A percentile compares a stretch with the other conserved stretches of the same genome.
Evolutionary conservation across 2,329 filamentous ascomycete genomes (phyloP).

Genomic region (Chaetothyriales sp.): DNA sequence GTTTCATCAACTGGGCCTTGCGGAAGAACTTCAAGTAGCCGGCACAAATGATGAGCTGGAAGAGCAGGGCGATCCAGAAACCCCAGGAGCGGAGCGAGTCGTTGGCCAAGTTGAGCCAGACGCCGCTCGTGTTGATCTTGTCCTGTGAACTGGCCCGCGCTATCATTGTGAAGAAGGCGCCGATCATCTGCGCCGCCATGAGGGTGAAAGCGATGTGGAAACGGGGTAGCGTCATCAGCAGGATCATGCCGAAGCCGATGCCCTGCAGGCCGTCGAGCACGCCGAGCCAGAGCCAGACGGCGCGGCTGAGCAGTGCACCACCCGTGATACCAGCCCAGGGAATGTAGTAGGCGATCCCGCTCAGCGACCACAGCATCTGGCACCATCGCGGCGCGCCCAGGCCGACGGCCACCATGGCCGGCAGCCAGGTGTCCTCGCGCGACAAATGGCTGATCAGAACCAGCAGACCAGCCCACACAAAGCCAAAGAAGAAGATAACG

Average conservation of each 20-base stretch:
- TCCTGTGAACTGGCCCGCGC: slow-evolving; percentile 41
- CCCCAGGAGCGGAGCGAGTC: slow-evolving; percentile 25
- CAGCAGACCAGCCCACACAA: slow-evolving; percentile 33
- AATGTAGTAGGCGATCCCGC: slow-evolving; percentile 39
- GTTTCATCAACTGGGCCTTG: slow-evolving; percentile 1
- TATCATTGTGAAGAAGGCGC: slow-evolving; percentile 39
- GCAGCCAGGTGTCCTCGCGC: slow-evolving; percentile 42
- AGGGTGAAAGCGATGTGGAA: slow-evolving; percentile 43
- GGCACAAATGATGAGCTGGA: slow-evolving; percentile 41
- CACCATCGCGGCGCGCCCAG: slow-evolving; percentile 45
- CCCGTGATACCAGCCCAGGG: slow-evolving; percentile 38
- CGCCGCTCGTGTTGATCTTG: slow-evolving; percentile 36
- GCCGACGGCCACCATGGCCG: slow-evolving; percentile 46
- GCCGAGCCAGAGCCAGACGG: slow-evolving; percentile 46
- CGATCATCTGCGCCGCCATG: slow-evolving; percentile 41
- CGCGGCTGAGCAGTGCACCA: slow-evolving; percentile 33
- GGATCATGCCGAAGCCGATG: slow-evolving; percentile 46
- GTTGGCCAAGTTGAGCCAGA: slow-evolving; percentile 39
- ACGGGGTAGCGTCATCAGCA: slow-evolving; percentile 43
- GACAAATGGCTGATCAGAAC: slow-evolving; percentile 35
- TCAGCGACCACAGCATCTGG: slow-evolving; percentile 45
- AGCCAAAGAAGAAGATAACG: slow-evolving; percentile 22
- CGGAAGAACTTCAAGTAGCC: slow-evolving; percentile 36
- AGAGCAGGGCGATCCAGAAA: slow-evolving; percentile 41
- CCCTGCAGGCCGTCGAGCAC: slow-evolving; percentile 44